phyloP scores from a whole-genome alignment of 371 early-diverging fungal genomes.

The Fennellomyces sp. region DNA sequence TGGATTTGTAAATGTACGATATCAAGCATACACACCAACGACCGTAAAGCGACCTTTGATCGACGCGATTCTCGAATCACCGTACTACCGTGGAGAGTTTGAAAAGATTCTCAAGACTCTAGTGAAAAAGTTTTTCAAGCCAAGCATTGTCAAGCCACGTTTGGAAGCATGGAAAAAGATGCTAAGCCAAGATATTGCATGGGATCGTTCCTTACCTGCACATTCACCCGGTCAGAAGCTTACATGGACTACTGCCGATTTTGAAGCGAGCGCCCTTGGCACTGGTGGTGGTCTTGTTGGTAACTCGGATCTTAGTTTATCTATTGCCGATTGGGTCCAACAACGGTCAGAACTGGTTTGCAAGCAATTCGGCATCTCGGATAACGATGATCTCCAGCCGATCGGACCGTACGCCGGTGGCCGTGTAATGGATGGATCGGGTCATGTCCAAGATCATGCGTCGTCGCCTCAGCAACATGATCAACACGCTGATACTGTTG shows the following conservation, averaged over 20 bases:
- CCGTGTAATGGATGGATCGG: conserved; percentile 9
- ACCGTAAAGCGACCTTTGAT: conserved; percentile 38
- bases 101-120: conserved; percentile 53
- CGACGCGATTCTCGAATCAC: conserved; percentile 31
- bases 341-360: conserved; percentile 31
- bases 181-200: conserved; percentile 55
- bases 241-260: conserved; percentile 42
- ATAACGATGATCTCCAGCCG: conserved; percentile 42
- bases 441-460: neutral
- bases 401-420: conserved; percentile 36
- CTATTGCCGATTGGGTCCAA: conserved; percentile 35
- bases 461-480: neutral
- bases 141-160: conserved; percentile 46
- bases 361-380: conserved; percentile 33
- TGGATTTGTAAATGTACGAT: conserved; percentile 24
- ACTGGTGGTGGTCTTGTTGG: conserved; percentile 16
- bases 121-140: conserved; percentile 57
- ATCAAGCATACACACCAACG: conserved; percentile 39
- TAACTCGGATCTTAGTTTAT: conserved; percentile 5
- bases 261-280: conserved; percentile 34
- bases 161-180: conserved; percentile 52
- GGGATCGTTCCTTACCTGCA: conserved; percentile 45
- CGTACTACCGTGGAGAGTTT: conserved; percentile 47
- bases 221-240: conserved; percentile 46
- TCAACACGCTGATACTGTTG: neutral